Evolutionary conservation across 352 stramenopile genomes (phyloP), one percentile per base, ranked within the genome.

Genomic region (Globisporangium iwayamae): DNA sequence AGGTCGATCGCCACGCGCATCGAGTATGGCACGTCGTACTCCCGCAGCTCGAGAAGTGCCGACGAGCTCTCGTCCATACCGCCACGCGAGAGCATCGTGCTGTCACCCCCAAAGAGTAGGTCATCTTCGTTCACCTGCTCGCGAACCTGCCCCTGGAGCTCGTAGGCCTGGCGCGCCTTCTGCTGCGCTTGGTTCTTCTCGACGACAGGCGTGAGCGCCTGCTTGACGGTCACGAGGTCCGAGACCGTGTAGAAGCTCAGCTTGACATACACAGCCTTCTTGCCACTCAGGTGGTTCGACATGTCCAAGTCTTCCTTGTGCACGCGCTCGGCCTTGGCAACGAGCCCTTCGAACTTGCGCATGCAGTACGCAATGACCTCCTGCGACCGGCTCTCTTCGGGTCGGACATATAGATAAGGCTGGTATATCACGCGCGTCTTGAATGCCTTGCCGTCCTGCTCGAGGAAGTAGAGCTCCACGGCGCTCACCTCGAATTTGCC

Each of bases 21-120:
- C 4, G 96, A 36, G 71, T 99, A 99, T 9, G 97, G 96, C 14
- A 99, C 97, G 72, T 99, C 98, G 75, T 99, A 99, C 75, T 99
- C 97, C 34, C 97, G 82, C 34, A 99, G 79, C 56, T 99, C 97
- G 6, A 96, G 67, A 25, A 98, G 66, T 4, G 75, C 74, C 43
- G 83, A 87, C 30, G 97, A 74, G 48, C 70, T 85, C 43, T 93
- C 83, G 58, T 89, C 77, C 9, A 83, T 76, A 3, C 72, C 55
- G 18, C 52, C 20, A 4, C 32, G 39, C 14, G 32, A 48, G 28
- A 52, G 36, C 25, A 59, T 59, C 16, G 32, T 64, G 30, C 38
- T 57, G 50, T 78, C 65, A 1, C 36, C 64, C 39, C 60, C 69
- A 63, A 86, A 76, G 38, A 74, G 52, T 22, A 76, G 56, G 53